Evolutionary conservation across 169 alveolate species (phyloP).

Genomic region (Plasmodium sp.): DNA sequence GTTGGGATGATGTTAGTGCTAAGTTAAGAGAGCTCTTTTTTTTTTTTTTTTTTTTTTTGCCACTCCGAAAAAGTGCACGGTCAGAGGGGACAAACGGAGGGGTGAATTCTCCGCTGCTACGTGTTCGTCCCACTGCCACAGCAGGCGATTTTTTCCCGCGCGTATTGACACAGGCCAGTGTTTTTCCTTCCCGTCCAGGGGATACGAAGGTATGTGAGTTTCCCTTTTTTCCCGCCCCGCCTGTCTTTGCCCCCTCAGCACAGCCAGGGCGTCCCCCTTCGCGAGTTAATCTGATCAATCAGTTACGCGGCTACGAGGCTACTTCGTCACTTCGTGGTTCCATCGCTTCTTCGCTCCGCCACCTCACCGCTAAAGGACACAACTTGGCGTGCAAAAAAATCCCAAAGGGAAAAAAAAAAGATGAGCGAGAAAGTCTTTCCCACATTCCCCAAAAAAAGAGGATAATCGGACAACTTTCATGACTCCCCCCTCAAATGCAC

Average conservation of each 20-base stretch:
- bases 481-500: neutral
- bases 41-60: neutral
- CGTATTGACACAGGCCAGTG: neutral
- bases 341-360: neutral
- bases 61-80: neutral
- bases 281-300: neutral
- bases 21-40: neutral
- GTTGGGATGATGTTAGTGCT: neutral
- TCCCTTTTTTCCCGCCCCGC: neutral
- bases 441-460: neutral
- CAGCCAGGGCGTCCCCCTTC: neutral
- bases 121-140: neutral
- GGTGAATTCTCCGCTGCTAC: neutral
- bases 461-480: neutral
- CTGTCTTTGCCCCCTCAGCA: neutral
- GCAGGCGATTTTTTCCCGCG: neutral
- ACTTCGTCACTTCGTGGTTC: neutral
- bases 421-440: too few relatives aligned
- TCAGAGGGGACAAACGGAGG: neutral
- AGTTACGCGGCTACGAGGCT: neutral
- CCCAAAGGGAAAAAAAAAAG: neutral
- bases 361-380: neutral
- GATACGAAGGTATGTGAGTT: neutral
- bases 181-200: neutral
- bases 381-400: neutral